Base-by-base conservation (phyloP, 345 rosid genomes). In the Gossypium stocksii region DNA sequence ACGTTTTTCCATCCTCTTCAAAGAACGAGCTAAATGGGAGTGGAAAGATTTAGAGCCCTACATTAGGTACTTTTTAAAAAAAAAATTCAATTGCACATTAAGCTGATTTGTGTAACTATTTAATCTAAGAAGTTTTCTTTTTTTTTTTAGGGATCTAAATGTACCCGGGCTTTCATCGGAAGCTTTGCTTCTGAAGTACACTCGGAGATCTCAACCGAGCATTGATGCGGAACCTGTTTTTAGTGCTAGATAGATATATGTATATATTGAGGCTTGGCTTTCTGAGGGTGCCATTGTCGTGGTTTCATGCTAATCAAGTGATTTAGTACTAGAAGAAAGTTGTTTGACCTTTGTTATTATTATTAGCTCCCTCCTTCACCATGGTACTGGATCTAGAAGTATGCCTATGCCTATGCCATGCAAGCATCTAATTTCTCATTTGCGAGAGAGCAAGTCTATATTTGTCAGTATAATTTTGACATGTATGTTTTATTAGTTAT, bases 1-100 rank as follows among this genome's bases (percentile, higher is more conserved):
- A 65, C 85, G 98, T 9, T 94, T 94, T 66, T 53, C 86, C 0
- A 54, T 79, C 68, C 88, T 94, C n/a, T 92, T 94, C 78, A 86
- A 78, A 66, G 90, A 89, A 72, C 86, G 94, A 60, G 48, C 89
- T 38, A 95, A 83, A 83, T 93, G 99, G 99, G 97, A 89, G 60
- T 82, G 90, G 94, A 93, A 88, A 83, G 99, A 95, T 76, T 82
- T 95, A 52, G 85, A 87, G 82, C 98, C 98, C 57, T 95, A 87
- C 85, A 77, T 92, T 75, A 89, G 98, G 98, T 93, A 72, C 54
- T 34, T 34, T 34, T 5, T 4, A 0, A 0, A 0, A 34, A 34
- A 4, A 29, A 29, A 29, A 0, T 0, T 4, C 41, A 34, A 34
- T 34, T 34, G 41, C 41, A 34, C 11, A n/a, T 16, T 41, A 20